A percentile compares a stretch with the other conserved stretches of the same genome.
Conservation (phyloP, 441 rosid species). For the Populus trichocarpa region DNA sequence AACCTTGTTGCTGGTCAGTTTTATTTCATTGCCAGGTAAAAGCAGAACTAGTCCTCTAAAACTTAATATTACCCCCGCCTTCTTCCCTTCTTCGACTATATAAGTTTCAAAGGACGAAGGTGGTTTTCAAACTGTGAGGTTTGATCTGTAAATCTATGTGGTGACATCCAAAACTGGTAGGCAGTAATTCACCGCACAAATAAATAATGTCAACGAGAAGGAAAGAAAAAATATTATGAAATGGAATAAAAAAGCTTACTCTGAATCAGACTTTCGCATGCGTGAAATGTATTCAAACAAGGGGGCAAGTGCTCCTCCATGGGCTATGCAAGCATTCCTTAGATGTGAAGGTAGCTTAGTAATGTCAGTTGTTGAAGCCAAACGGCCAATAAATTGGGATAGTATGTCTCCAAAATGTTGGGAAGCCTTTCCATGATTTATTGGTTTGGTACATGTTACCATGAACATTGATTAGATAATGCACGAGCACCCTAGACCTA, state of each 20-base stretch:
- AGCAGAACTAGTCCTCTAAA: background rate
- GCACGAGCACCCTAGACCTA: background rate
- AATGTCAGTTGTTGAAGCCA: slow-evolving; percentile 59
- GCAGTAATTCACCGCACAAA: background rate
- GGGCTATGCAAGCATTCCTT: slow-evolving; percentile 84
- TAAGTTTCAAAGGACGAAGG: background rate
- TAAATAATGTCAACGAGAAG: background rate
- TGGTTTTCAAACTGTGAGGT: background rate
- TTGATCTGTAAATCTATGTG: background rate
- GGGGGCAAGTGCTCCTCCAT: slow-evolving; percentile 66
- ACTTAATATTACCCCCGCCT: background rate
- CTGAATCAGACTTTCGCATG: slow-evolving; percentile 74
- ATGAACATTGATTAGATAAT: slow-evolving; percentile 10
- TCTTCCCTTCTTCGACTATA: background rate
- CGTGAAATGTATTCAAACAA: slow-evolving; percentile 83
- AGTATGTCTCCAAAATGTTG: slow-evolving; percentile 92
- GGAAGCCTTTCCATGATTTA: slow-evolving; percentile 62
- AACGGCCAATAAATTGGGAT: slow-evolving; percentile 61
- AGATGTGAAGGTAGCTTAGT: slow-evolving; percentile 62
- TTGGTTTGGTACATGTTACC: slow-evolving; percentile 11
- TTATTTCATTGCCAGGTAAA: background rate
- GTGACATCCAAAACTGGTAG: background rate
- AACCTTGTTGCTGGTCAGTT: background rate
- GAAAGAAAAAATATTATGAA: background rate
- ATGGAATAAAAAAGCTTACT: slow-evolving; percentile 52